A percentile compares a stretch with the other conserved stretches of the same genome.
phyloP scores from a whole-genome alignment of 2,329 filamentous ascomycete species.

The Paecilomyces sp. region DNA sequence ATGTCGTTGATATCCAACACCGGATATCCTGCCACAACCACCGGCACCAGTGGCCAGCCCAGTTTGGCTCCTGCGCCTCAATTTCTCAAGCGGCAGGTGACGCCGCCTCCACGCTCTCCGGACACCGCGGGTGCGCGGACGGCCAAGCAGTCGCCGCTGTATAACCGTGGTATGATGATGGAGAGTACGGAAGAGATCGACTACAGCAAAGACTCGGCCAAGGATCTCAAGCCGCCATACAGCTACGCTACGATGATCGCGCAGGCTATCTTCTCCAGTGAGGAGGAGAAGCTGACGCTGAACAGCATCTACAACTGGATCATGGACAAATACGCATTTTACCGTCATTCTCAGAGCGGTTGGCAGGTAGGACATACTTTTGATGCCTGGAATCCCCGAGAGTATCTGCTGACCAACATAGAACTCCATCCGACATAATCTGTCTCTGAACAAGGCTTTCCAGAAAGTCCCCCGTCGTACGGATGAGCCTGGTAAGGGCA shows the following conservation, averaged over 20 bases:
- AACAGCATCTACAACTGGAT: conserved; percentile 94
- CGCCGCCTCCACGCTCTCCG: conserved; percentile 32
- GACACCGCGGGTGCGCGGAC: conserved; percentile 32
- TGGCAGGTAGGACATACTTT: conserved; percentile 66
- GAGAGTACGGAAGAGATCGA: conserved; percentile 47
- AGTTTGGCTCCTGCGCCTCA: conserved; percentile 37
- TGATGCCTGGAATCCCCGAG: background rate
- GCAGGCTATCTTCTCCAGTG: conserved; percentile 82
- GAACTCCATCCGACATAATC: conserved; percentile 95
- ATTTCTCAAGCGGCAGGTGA: conserved; percentile 37
- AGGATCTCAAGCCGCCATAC: conserved; percentile 89
- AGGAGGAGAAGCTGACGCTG: conserved; percentile 82
- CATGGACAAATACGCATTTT: conserved; percentile 85
- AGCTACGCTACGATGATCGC: conserved; percentile 97
- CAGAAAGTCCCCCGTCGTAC: conserved; percentile 87
- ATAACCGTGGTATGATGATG: conserved; percentile 46
- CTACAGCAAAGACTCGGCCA: conserved; percentile 69
- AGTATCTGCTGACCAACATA: conserved; percentile 24
- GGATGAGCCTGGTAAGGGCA: conserved; percentile 94
- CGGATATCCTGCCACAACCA: conserved; percentile 6
- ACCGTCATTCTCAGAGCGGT: conserved; percentile 73
- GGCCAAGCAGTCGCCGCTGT: conserved; percentile 40
- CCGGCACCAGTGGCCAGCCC: conserved; percentile 20
- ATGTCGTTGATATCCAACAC: conserved; percentile 10
- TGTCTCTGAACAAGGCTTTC: conserved; percentile 91